phyloP scores from a whole-genome alignment of 768 basidiomycete species.

The Auriculariales sp. region DNA sequence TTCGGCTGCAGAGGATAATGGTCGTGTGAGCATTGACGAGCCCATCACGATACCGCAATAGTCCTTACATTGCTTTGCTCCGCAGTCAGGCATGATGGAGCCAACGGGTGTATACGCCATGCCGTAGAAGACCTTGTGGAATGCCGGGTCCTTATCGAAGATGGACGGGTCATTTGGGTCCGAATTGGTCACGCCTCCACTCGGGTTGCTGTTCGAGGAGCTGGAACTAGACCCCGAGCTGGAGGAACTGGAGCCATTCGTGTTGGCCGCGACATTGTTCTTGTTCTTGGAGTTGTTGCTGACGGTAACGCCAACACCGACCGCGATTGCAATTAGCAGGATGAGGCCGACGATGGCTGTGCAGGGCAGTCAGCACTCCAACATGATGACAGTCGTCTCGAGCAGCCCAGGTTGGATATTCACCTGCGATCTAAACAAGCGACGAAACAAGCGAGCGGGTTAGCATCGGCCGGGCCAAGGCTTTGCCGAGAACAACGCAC shows the following conservation, averaged over 20 bases:
- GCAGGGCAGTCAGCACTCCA: not conserved
- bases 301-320: conserved; percentile 51
- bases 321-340: conserved; percentile 39
- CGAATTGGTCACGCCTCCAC: conserved; percentile 11
- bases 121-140: conserved; percentile 71
- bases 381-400: not conserved
- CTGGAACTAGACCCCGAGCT: conserved; percentile 6
- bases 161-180: conserved; percentile 59
- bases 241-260: conserved; percentile 14
- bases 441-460: not conserved
- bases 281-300: conserved; percentile 32
- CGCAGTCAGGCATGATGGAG: conserved; percentile 58
- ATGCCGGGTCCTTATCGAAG: conserved; percentile 52
- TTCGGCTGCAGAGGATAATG: conserved; percentile 20
- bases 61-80: conserved; percentile 27
- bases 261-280: conserved; percentile 10
- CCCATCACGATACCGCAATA: not conserved
- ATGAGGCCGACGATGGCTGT: conserved; percentile 29
- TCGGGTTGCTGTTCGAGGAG: not conserved
- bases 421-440: not conserved
- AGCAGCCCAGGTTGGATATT: not conserved
- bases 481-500: conserved; percentile 23
- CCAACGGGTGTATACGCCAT: conserved; percentile 75
- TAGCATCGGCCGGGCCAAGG: not conserved
- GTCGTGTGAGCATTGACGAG: not conserved